Conservation (phyloP, 225 moss, liverwort and hornwort genomes). For the Pseudoscleropodium purum region DNA sequence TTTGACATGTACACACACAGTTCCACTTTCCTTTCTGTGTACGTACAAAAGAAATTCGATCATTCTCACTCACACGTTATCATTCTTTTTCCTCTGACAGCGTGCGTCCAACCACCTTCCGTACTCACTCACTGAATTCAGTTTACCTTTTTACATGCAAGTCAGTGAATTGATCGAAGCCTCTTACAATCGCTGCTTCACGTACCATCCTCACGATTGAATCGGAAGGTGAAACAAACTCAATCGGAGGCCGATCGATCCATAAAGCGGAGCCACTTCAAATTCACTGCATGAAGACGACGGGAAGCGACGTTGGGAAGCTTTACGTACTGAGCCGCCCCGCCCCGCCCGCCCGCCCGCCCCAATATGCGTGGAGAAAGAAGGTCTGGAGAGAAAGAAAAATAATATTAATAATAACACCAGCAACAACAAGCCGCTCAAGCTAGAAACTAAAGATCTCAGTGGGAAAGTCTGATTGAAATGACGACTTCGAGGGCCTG, state of each 20-base stretch:
- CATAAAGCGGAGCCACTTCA: background rate
- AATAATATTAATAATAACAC: too few species aligned
- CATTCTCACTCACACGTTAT: background rate
- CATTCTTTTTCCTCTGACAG: background rate
- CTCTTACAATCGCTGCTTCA: background rate
- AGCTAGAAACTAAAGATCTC: background rate
- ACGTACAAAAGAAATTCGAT: background rate
- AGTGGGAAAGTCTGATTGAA: background rate
- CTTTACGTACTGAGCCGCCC: background rate
- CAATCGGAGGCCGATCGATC: too few species aligned
- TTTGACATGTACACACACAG: background rate
- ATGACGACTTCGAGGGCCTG: background rate
- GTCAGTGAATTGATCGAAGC: background rate
- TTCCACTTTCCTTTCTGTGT: background rate
- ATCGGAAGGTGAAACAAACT: background rate
- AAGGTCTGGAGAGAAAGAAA: too few species aligned
- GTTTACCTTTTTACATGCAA: background rate
- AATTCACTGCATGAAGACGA: too few species aligned
- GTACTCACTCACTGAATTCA: background rate
- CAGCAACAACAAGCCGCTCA: background rate
- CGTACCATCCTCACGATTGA: background rate
- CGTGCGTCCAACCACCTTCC: background rate
- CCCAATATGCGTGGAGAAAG: too few species aligned
- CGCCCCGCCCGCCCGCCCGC: background rate
- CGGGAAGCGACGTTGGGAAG: background rate